These are phyloP conservation scores for Coemansia sp. DNA, from an alignment of 192 early-diverging fungal genomes.

Conservation along the genomic window DNA sequence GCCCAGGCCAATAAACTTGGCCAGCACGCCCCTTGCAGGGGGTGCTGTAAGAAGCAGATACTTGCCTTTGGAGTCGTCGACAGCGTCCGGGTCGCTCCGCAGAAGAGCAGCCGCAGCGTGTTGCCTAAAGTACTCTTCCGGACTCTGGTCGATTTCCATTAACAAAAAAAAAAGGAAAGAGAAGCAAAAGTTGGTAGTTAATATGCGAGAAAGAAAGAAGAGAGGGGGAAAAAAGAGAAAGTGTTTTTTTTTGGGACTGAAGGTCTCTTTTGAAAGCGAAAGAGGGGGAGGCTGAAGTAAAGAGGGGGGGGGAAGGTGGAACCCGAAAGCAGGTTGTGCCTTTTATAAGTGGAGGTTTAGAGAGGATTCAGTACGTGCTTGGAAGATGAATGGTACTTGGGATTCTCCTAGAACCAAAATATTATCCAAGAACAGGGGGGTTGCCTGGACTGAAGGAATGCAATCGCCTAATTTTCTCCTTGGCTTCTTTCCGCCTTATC, in stretches of 20 bases:
- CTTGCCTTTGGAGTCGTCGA: slow-evolving; percentile 32
- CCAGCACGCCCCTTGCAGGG: not conserved
- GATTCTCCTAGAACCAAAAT: too few species aligned
- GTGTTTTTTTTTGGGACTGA: not conserved
- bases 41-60: not conserved
- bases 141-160: slow-evolving; percentile 44
- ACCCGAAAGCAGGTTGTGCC: not conserved
- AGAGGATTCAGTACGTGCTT: not conserved
- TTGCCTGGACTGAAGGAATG: too few species aligned
- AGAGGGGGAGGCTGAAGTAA: slow-evolving; percentile 7
- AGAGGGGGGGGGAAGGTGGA: not conserved
- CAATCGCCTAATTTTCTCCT: too few species aligned
- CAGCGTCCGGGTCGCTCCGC: slow-evolving; percentile 27
- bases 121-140: slow-evolving; percentile 52
- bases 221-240: slow-evolving; percentile 5
- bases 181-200: slow-evolving; percentile 13
- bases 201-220: slow-evolving; percentile 3
- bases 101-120: slow-evolving; percentile 37
- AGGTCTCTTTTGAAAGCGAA: slow-evolving; percentile 9
- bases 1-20: not conserved
- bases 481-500: too few species aligned
- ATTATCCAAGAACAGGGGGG: too few species aligned
- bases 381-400: not conserved
- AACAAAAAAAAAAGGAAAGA: slow-evolving; percentile 17
- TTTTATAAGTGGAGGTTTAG: too few species aligned